Base-by-base conservation (phyloP, 306 rosid species). In the Corylus heterophylla region DNA sequence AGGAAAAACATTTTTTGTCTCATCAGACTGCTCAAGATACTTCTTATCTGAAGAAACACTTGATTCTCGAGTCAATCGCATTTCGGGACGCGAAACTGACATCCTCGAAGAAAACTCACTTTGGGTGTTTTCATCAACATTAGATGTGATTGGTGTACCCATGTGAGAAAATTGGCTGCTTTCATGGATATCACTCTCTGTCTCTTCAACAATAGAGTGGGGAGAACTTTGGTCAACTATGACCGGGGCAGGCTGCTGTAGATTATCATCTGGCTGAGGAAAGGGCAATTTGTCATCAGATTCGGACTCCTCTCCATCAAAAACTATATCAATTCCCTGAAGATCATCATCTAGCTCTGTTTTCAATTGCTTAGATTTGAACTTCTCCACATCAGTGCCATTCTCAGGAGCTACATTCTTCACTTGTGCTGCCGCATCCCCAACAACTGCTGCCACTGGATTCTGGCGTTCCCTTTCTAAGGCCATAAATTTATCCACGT, bases 401-500 rank as follows among this genome's bases (percentile, higher is more conserved):
- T 86, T 86, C 54, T 77, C 80, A 67, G 86, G 78, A 85, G 92
- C 83, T 71, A 86, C 79, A 83, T 81, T 89, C 90, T 90, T 95
- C 16, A 73, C 80, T 73, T 84, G 96, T 39, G 84, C 86, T 48
- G 83, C 75, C 9, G 86, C 89, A 79, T 91, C 99, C 64, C 94
- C 96, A 71, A 86, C 97, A 49, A 93, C 88, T 13, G 94, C 71
- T 61, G 86, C 89, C 70, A 85, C 81, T 64, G 97, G 88, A 86
- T 90, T 93, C 85, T 93, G 98, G 69, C 99, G 98, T 79, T 93
- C 99, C 92, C 99, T 95, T 81, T 93, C 94, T 83, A 98, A 88
- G 61, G 99, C 99, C 98, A 91, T 91, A 86, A 93, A 95, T 83
- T 95, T 98, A 85, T 95, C 99, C 76, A 95, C 99, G 52, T 95